Evolutionary conservation across 2,329 filamentous ascomycete genomes (phyloP).

Genomic region (Teratosphaeria gauchensis): DNA sequence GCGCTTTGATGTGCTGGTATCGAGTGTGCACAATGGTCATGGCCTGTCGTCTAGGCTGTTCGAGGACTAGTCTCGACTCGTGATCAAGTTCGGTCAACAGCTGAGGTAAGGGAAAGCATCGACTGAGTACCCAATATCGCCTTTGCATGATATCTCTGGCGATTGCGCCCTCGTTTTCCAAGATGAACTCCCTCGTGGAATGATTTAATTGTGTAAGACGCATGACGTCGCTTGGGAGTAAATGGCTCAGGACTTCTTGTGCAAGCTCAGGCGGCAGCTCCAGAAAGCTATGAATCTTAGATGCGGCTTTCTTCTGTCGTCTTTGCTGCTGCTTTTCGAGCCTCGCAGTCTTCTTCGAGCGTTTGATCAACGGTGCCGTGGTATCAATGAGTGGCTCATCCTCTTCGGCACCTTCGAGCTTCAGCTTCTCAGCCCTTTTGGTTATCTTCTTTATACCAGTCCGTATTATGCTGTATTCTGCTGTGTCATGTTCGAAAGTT

Average conservation of each 20-base stretch:
- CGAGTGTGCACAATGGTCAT: conserved; percentile 39
- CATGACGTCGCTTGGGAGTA: conserved; percentile 44
- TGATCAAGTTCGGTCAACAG: conserved; percentile 34
- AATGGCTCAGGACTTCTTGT: conserved; percentile 36
- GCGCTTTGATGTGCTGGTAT: conserved; percentile 43
- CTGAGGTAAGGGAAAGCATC: conserved; percentile 44
- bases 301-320: conserved; percentile 23
- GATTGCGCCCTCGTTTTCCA: conserved; percentile 35
- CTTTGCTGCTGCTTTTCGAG: conserved; percentile 27
- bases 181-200: conserved; percentile 36
- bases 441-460: neutral
- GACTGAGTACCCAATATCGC: conserved; percentile 43
- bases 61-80: conserved; percentile 29
- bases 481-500: neutral
- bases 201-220: conserved; percentile 35
- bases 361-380: conserved; percentile 40
- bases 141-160: conserved; percentile 33
- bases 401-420: conserved; percentile 15
- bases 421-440: neutral
- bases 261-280: conserved; percentile 47
- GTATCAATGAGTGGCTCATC: conserved; percentile 41
- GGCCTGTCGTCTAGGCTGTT: conserved; percentile 33
- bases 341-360: conserved; percentile 46
- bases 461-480: conserved; percentile 4
- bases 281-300: conserved; percentile 26